Base-by-base conservation (phyloP, 441 rosid genomes). In the Populus hybrid region DNA sequence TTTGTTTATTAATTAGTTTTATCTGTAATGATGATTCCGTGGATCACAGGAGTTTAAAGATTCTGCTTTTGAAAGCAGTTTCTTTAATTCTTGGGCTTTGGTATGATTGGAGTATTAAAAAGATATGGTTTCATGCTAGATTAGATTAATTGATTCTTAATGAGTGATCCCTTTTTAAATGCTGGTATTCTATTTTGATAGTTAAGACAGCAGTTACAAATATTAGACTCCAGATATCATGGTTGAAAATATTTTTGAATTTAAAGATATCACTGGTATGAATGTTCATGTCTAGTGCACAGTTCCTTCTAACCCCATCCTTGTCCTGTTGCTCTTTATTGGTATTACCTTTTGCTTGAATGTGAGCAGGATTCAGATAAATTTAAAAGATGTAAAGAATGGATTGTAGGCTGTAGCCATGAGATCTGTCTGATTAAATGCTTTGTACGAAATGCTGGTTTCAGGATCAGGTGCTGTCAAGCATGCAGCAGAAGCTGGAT, bases 401-500 rank as follows among this genome's bases (percentile, higher is more conserved):
- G n/a, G 2, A 6, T 53, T 53, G 6, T 6, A 53, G 32, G n/a
- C 7, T 53, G 61, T 53, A 53, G 61, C 61, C 61, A 53, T 18
- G 61, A 53, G 61, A 53, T 0, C 0, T 53, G 8, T 53, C 61
- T 53, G 61, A 53, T 53, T 1, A 18, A 53, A 53, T 59, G 36
- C 69, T 78, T 24, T 14, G 5, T 38, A 72, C 64, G 3, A n/a
- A 26, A 12, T 72, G 26, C 26, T 20, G 32, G 32, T 81, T 82
- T 14, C 87, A 95, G 99, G 99, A 95, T 86, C 87, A 91, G 85
- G 84, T 92, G 85, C 89, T 95, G 14, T 85, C 88, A 63, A 85
- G 85, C 75, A 91, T 94, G 97, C 98, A 94, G 80, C 91, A 90
- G 81, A 94, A 94, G 90, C 91, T 95, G 10, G 99, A 95, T 65